Conservation (phyloP, 2,329 filamentous ascomycete species). For the Cladorrhinum sp. region DNA sequence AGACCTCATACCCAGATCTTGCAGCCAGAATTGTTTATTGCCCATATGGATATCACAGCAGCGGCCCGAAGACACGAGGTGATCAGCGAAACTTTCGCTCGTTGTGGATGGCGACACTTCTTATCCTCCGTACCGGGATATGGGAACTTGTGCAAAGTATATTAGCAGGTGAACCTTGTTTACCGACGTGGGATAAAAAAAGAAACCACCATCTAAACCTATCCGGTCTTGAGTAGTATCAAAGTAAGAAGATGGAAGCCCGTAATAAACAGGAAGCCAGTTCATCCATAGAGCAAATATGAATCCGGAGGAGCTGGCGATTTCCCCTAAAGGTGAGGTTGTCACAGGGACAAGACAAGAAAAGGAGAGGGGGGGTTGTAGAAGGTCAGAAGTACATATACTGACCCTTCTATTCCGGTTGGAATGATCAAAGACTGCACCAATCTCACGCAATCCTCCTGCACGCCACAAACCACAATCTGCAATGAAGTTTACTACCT, state of each 20-base stretch:
- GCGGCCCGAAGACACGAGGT: conserved; percentile 14
- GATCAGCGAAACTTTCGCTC: neutral
- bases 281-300: conserved; percentile 17
- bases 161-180: neutral
- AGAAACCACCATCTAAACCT: neutral
- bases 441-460: conserved; percentile 1
- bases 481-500: conserved; percentile 22
- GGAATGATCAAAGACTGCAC: neutral
- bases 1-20: neutral
- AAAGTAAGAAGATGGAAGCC: neutral
- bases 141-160: neutral
- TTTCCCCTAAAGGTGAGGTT: neutral
- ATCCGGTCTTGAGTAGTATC: conserved; percentile 17
- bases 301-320: conserved; percentile 8
- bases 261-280: conserved; percentile 7
- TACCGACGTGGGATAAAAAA: neutral
- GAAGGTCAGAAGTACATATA: neutral
- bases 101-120: neutral
- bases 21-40: conserved; percentile 1
- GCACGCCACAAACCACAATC: neutral
- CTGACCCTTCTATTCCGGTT: neutral
- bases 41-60: conserved; percentile 5
- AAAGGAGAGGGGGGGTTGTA: conserved; percentile 6
- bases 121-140: neutral
- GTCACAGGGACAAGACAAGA: neutral